These are phyloP conservation scores for Zygotorulaspora danielsina DNA, from an alignment of 805 yeast genomes.

Conservation along the genomic window DNA sequence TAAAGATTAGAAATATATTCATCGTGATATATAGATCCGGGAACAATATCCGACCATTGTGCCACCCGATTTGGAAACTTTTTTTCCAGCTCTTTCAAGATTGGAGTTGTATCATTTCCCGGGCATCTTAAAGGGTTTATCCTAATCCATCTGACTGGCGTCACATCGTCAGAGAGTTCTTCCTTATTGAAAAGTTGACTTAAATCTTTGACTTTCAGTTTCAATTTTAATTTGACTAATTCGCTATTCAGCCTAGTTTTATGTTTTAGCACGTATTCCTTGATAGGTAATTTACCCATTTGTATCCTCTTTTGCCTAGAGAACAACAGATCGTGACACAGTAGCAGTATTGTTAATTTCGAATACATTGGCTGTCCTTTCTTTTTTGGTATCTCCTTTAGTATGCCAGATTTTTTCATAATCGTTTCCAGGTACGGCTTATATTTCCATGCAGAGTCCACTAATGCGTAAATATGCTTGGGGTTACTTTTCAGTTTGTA, in stretches of 20 bases:
- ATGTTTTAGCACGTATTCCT: conserved; percentile 72
- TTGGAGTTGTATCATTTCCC: conserved; percentile 22
- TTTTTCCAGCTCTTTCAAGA: conserved; percentile 25
- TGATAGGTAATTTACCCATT: conserved; percentile 82
- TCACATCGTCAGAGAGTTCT: conserved; percentile 44
- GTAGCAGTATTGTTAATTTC: conserved; percentile 40
- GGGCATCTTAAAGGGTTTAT: conserved; percentile 59
- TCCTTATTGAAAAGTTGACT: conserved; percentile 52
- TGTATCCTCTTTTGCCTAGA: conserved; percentile 77
- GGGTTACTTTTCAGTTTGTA: conserved; percentile 60
- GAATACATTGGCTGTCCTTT: conserved; percentile 47
- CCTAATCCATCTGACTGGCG: conserved; percentile 80
- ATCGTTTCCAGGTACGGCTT: conserved; percentile 59
- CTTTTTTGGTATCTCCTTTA: conserved; percentile 43
- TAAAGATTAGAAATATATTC: conserved; percentile 67
- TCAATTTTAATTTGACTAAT: conserved; percentile 68
- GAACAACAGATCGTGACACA: conserved; percentile 78
- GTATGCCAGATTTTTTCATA: conserved; percentile 63
- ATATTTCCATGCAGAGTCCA: conserved; percentile 70
- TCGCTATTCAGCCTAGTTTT: conserved; percentile 83
- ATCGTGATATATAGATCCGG: conserved; percentile 69
- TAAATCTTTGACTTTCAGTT: conserved; percentile 56
- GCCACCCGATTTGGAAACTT: conserved; percentile 44
- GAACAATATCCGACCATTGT: conserved; percentile 41
- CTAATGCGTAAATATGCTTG: conserved; percentile 80